Evolutionary conservation across 2,329 filamentous ascomycete genomes (phyloP).

Genomic region (Grosmannia serpens): DNA sequence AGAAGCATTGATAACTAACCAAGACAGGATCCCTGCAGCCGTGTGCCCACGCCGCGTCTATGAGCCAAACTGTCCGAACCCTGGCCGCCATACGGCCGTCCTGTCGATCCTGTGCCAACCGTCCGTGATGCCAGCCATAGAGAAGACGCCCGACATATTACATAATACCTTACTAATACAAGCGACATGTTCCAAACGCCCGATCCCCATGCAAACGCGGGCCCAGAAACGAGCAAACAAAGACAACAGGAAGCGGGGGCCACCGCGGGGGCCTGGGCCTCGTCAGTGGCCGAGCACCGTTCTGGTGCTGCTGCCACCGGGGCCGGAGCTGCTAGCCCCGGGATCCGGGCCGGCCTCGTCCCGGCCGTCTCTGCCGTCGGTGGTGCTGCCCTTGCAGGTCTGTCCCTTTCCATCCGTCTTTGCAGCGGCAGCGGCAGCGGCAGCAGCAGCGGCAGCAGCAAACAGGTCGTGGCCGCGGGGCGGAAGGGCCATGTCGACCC

Average conservation of each 20-base stretch:
- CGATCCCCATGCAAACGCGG: neutral
- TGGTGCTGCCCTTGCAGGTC: neutral
- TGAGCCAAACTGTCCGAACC: too few species aligned
- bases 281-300: conserved; percentile 5
- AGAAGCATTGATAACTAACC: too few species aligned
- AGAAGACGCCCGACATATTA: too few species aligned
- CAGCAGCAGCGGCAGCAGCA: neutral
- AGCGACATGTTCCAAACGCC: neutral
- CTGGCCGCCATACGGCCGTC: too few species aligned
- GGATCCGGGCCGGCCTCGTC: neutral
- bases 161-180: too few species aligned
- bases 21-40: too few species aligned
- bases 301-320: conserved; percentile 11
- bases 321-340: conserved; percentile 1
- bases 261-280: too few species aligned
- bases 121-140: too few species aligned
- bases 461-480: conserved; percentile 39
- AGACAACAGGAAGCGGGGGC: neutral
- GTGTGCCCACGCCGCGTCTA: too few species aligned
- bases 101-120: too few species aligned
- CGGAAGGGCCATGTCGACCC: conserved; percentile 60
- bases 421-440: neutral
- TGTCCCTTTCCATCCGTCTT: too few species aligned
- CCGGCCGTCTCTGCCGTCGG: neutral
- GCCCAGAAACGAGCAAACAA: neutral